phyloP scores from a whole-genome alignment of 2,329 filamentous ascomycete species.

The Thelonectria discophora region DNA sequence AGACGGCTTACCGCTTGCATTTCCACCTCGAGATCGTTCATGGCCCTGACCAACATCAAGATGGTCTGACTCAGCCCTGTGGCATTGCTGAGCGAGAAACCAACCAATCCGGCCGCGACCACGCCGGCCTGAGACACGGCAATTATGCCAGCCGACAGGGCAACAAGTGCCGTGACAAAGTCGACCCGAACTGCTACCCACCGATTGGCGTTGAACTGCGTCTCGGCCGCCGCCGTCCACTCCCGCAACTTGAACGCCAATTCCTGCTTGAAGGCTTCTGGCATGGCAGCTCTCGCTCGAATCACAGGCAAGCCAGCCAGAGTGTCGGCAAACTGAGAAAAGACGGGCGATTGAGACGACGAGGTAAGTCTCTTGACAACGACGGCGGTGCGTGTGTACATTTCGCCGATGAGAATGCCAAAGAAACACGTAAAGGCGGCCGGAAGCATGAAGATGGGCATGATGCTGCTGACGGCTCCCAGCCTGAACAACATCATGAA shows the following conservation, averaged over 20 bases:
- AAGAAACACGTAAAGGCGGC: constrained; percentile 56
- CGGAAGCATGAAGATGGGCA: constrained; percentile 61
- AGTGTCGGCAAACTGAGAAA: constrained; percentile 65
- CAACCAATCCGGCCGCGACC: constrained; percentile 62
- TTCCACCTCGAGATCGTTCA: constrained; percentile 67
- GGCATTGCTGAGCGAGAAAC: constrained; percentile 65
- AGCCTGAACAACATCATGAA: constrained; percentile 57
- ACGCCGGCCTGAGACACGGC: constrained; percentile 58
- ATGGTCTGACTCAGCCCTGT: constrained; percentile 64
- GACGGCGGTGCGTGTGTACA: constrained; percentile 61
- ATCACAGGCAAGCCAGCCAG: constrained; percentile 61
- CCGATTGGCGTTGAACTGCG: constrained; percentile 64
- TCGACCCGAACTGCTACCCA: constrained; percentile 66
- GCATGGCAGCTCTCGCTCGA: constrained; percentile 59
- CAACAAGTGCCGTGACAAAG: constrained; percentile 62
- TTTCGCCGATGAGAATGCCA: constrained; percentile 57
- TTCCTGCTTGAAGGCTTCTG: constrained; percentile 56
- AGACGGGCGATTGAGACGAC: constrained; percentile 61
- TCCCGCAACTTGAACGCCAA: constrained; percentile 60
- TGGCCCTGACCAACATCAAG: constrained; percentile 59
- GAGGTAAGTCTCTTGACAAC: constrained; percentile 57
- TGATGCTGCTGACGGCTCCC: constrained; percentile 58
- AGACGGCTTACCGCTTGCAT: constrained; percentile 59
- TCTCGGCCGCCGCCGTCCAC: constrained; percentile 57
- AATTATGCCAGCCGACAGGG: constrained; percentile 60